Evolutionary conservation across 2,329 filamentous ascomycete species (phyloP), one percentile per base, ranked within the genome.

Genomic region (Domatiomyces catenatus): DNA sequence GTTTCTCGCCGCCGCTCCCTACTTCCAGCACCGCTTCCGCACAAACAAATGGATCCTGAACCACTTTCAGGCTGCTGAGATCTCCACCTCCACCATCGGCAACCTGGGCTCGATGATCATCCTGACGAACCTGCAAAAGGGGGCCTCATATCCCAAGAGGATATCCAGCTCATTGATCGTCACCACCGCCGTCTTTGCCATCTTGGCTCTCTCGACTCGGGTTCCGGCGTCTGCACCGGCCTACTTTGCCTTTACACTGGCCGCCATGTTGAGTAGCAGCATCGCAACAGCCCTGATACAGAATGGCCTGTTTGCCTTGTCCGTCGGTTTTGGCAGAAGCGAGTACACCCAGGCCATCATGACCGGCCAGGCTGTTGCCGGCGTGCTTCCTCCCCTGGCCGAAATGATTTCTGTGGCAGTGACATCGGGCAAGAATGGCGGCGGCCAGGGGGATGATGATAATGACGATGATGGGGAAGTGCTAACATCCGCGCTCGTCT

Each of bases 301-400:
- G 68, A 96, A 96, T 65, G 92, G 92, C 17, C 80, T 92, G 8
- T 94, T 95, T 64, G 87, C 92, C 2, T 96, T 89, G 63, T 88
- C 87, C 2, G 80, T 85, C 2, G 83, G 86, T 48, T 96, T 94
- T 62, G 86, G 83, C 36, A 75, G 85, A 48, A 79, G 83, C 18
- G 86, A 92, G 66, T 98, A 96, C 66, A 94, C 87, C 50, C 90
- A 96, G 67, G 90, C 84, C 20, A 88, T 96, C 66, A 96, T 98
- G 89, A 81, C 83, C 2, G 92, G 92, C 1, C 92, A 98, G 67
- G 90, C 83, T 28, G 75, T 98, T 3, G 89, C 92, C 0, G 92
- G 92, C 26, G 89, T 98, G 8, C 71, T 96, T 2, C 92, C 92
- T 0, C 83, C 86, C 46, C 74, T 94, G 46, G 86, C 87, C 1